phyloP scores from a whole-genome alignment of 139 green algal species.

The Coccomyxa sp. region DNA sequence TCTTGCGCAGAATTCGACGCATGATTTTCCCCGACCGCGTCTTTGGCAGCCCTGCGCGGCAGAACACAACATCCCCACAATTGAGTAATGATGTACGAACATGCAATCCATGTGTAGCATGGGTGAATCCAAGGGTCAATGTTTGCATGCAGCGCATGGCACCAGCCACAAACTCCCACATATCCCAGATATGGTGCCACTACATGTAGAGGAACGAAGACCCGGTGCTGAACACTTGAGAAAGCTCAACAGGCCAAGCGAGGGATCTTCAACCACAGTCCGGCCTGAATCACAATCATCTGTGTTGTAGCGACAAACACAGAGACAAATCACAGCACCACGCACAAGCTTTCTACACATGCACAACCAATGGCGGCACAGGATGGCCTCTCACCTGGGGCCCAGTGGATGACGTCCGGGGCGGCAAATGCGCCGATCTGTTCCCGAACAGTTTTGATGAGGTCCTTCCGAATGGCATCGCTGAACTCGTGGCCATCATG shows the following conservation, averaged over 20 bases:
- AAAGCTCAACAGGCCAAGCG: no score
- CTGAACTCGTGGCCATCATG: conserved; percentile 44
- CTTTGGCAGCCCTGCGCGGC: conserved; percentile 33
- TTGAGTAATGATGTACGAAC: no score
- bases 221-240: no score
- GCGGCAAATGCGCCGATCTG: conserved; percentile 49
- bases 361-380: no score
- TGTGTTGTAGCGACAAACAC: no score
- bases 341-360: no score
- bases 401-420: conserved; percentile 96
- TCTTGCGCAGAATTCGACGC: conserved; percentile 63
- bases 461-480: conserved; percentile 62
- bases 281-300: no score
- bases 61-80: not conserved
- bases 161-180: not conserved
- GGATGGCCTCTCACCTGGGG: conserved; percentile 41
- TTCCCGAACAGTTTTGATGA: conserved; percentile 57
- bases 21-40: conserved; percentile 48
- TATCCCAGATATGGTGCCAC: no score
- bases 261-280: no score
- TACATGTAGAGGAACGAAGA: no score
- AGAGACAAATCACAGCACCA: no score
- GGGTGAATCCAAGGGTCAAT: not conserved
- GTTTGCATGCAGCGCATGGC: not conserved
- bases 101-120: not conserved